Evolutionary conservation across 2,329 filamentous ascomycete genomes (phyloP).

Genomic region (Fusarium buxicola): DNA sequence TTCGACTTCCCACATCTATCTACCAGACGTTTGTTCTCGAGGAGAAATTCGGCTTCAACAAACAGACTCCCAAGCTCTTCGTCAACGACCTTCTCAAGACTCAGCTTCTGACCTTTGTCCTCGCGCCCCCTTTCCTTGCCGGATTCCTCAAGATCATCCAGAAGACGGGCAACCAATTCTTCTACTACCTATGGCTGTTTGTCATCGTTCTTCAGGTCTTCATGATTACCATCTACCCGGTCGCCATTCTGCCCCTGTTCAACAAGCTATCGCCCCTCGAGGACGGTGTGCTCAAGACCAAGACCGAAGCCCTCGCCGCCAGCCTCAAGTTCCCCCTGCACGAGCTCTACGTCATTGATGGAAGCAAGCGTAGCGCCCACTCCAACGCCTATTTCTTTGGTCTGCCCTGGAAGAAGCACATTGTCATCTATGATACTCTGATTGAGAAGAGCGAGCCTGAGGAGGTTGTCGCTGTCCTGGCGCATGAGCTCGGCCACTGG

Average conservation of each 20-base stretch:
- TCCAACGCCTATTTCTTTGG: slow-evolving; percentile 97
- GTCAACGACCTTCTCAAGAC: slow-evolving; percentile 92
- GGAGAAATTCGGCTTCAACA: slow-evolving; percentile 98
- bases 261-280: slow-evolving; percentile 97
- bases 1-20: slow-evolving; percentile 84
- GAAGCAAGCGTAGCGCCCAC: slow-evolving; percentile 87
- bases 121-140: slow-evolving; percentile 89
- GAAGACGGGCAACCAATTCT: slow-evolving; percentile 93
- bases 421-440: slow-evolving; percentile 98
- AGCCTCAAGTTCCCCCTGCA: slow-evolving; percentile 91
- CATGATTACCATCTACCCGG: slow-evolving; percentile 95
- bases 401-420: slow-evolving; percentile 99
- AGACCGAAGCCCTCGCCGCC: slow-evolving; percentile 85
- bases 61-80: slow-evolving; percentile 92
- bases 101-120: slow-evolving; percentile 80
- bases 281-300: slow-evolving; percentile 86
- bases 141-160: slow-evolving; percentile 95
- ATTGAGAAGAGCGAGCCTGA: slow-evolving; percentile 94
- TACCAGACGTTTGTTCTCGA: slow-evolving; percentile 97
- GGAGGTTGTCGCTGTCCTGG: slow-evolving; percentile 94
- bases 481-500: slow-evolving; percentile 98
- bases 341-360: slow-evolving; percentile 94
- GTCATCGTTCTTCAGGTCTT: slow-evolving; percentile 89
- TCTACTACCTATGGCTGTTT: slow-evolving; percentile 98
- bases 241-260: slow-evolving; percentile 93